Base-by-base conservation (phyloP, 1,139 yeast genomes). In the Debaryomyces singareniensis region DNA sequence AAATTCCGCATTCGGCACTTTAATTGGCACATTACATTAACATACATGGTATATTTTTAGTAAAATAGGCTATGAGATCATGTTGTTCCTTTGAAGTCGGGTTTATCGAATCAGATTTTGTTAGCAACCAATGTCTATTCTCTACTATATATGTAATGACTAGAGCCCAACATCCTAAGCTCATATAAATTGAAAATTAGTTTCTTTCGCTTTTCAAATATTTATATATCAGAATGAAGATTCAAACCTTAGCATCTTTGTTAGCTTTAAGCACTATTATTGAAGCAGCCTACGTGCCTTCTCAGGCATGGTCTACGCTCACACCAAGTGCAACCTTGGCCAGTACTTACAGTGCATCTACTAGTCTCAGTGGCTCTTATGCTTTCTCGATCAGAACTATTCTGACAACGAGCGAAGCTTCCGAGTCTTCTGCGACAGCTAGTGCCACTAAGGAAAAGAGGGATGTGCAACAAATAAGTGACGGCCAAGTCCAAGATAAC, bases 211-310 rank as follows among this genome's bases (percentile, higher is more conserved):
- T 9, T 7, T 9, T 7, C 7, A 7, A 23, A 23, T 23, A 23
- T 13, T 7, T 23, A 23, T 7, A 23, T 7, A 9, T 7, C 7
- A 18, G 21, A n/a, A n/a, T 9, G 21, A 18, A 18, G n/a, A 18
- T 18, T 9, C 9, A 18, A n/a, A 18, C 21, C 24, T 26, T 29
- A 28, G 21, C 33, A 11, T 26, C 25, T 13, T 28, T 30, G 22
- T 42, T 51, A 13, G 40, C 58, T 25, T 48, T 76, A 33, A 68
- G 71, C 31, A 59, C 72, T 32, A 43, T 68, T 27, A 65, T 79
- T 36, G 36, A 75, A 51, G 75, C 89, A 50, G 78, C 84, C 47
- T 65, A 70, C 54, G 71, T 75, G 55, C 79, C 86, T 52, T 22
- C 50, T 6, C 43, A 43, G 13, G 31, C 44, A 24, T 53, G 51